Base-by-base conservation (phyloP, 2,329 filamentous ascomycete genomes). In the Colletotrichum cereale region DNA sequence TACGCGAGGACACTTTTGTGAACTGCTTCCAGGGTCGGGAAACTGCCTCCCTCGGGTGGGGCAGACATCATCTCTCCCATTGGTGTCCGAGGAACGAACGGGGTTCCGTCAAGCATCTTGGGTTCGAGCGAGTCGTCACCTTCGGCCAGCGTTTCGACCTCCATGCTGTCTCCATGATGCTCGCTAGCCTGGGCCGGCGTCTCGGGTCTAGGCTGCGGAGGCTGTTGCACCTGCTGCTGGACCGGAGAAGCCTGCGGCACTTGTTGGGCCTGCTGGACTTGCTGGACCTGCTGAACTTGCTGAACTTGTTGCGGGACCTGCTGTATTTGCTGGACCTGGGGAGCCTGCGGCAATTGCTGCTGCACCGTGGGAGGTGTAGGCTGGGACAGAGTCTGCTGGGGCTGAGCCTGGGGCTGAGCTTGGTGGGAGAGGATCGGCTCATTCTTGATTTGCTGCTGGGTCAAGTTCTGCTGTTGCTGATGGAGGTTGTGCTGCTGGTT, bases 1-100 rank as follows among this genome's bases (percentile, higher is more conserved):
- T 91, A 91, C n/a, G 85, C 82, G 68, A 91, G 81, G 24, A 91
- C 89, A 38, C 87, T 88, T 77, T 90, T 88, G 76, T 91, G 90
- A 11, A 92, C 87, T 10, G 89, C 88, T 72, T 92, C 90, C 34
- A 92, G 83, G 2, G 89, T 91, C 2, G 89, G 86, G 74, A 89
- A 92, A 75, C 88, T 91, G 24, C 88, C 88, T 8, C 89, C 90
- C 75, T 91, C 88, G 1, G 89, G 89, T 5, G 90, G 90, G 3
- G 88, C 85, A 5, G 88, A 89, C 88, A 90, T 90, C 82, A 87
- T 86, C 29, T 82, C 79, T 0, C 88, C 88, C 86, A 89, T 85
- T 5, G 88, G 88, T 52, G 87, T 82, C 3, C 85, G 81, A 0
- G 86, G 86, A 12, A 88, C 82, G 73, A 86, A 89, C 4, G 86